Conservation (phyloP, 1,139 yeast genomes). For the Yamadazyma trypodendri region DNA sequence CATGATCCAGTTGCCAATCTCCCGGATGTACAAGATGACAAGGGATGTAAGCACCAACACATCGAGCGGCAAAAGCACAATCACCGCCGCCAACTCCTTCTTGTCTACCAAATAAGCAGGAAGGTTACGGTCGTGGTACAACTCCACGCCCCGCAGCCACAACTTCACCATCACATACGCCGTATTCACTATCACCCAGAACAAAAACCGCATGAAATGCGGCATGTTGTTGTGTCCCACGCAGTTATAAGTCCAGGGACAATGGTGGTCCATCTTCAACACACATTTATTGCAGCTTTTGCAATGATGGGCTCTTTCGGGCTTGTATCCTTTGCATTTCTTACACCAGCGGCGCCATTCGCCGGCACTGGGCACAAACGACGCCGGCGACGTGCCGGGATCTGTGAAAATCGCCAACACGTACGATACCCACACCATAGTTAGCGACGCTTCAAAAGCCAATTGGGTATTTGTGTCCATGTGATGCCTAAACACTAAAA, state of each 20-base stretch:
- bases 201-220: conserved; percentile 75
- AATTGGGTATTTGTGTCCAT: conserved; percentile 40
- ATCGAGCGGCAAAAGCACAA: conserved; percentile 56
- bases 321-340: conserved; percentile 84
- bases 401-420: conserved; percentile 53
- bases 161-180: conserved; percentile 48
- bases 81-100: conserved; percentile 53
- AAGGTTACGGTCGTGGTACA: conserved; percentile 53
- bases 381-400: conserved; percentile 45
- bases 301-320: conserved; percentile 92
- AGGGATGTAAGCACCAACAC: conserved; percentile 61
- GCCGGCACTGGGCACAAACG: conserved; percentile 21
- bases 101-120: conserved; percentile 61
- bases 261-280: conserved; percentile 84
- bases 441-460: conserved; percentile 47
- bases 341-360: conserved; percentile 45
- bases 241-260: conserved; percentile 95
- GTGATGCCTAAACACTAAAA: conserved; percentile 50
- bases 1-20: conserved; percentile 52
- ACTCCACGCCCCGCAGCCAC: conserved; percentile 35
- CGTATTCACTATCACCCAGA: conserved; percentile 63
- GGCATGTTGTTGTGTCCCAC: conserved; percentile 82
- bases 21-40: conserved; percentile 57
- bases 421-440: conserved; percentile 73
- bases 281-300: conserved; percentile 69